These are phyloP conservation scores for Lathyrus aphaca DNA, from an alignment of 306 rosid genomes.

Conservation along the genomic window DNA sequence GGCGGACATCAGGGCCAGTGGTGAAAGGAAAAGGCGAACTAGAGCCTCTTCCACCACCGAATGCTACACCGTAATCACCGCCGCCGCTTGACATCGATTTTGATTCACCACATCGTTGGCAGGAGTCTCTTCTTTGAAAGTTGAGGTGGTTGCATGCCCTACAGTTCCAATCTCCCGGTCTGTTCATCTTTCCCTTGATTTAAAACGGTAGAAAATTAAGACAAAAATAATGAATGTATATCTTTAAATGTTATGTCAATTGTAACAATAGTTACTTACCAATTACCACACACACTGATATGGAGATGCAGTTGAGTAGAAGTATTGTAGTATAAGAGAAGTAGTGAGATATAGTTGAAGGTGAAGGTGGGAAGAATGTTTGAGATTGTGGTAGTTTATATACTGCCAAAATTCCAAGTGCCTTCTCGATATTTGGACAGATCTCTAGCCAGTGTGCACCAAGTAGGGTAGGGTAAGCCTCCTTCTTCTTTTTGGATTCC, in stretches of 20 bases:
- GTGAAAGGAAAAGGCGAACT: constrained; percentile 62
- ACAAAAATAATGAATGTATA: background rate
- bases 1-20: constrained; percentile 87
- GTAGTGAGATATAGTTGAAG: background rate
- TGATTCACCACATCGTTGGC: constrained; percentile 77
- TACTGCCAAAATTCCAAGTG: constrained; percentile 49
- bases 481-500: constrained; percentile 42
- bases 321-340: no score
- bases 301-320: no score
- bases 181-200: constrained; percentile 45
- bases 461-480: constrained; percentile 35
- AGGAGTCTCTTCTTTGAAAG: constrained; percentile 84
- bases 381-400: constrained; percentile 52
- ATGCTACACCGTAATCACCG: constrained; percentile 41
- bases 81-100: constrained; percentile 25
- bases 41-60: constrained; percentile 57
- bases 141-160: constrained; percentile 86
- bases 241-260: background rate
- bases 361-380: background rate
- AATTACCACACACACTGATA: no score
- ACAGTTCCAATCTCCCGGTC: constrained; percentile 98
- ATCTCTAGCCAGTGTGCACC: constrained; percentile 26
- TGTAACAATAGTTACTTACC: background rate
- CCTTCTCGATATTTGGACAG: constrained; percentile 58
- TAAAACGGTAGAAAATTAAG: no score